Evolutionary conservation across 495 filamentous ascomycete species (phyloP).

Genomic region (Saxophila tyrrhenica): DNA sequence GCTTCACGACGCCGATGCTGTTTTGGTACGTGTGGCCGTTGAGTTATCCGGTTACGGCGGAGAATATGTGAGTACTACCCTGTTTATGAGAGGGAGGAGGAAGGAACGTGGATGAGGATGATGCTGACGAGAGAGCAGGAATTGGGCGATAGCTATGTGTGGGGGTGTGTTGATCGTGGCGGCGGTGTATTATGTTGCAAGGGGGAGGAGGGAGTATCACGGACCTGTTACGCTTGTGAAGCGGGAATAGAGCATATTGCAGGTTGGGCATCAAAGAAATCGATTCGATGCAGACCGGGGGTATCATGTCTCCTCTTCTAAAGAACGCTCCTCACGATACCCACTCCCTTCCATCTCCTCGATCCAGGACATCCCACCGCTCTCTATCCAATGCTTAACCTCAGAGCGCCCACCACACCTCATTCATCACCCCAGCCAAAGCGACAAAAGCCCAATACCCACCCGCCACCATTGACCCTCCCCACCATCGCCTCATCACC

Average conservation of each 20-base stretch:
- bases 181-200: slow-evolving; percentile 19
- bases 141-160: slow-evolving; percentile 6
- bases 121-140: too few relatives aligned
- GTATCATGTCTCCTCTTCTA: too few relatives aligned
- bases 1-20: slow-evolving; percentile 18
- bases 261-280: too few relatives aligned
- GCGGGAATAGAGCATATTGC: slow-evolving; percentile 14
- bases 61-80: slow-evolving; percentile 7
- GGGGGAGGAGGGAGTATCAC: slow-evolving; percentile 20
- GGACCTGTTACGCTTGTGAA: slow-evolving; percentile 24
- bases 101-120: too few relatives aligned
- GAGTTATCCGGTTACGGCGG: not conserved
- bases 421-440: not conserved
- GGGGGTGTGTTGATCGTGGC: slow-evolving; percentile 21
- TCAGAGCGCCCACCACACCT: not conserved
- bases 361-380: too few relatives aligned
- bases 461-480: not conserved
- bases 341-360: too few relatives aligned
- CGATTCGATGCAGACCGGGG: too few relatives aligned
- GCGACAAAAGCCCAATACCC: not conserved
- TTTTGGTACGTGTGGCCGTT: slow-evolving; percentile 23
- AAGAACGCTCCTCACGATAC: too few relatives aligned
- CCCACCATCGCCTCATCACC: not conserved
- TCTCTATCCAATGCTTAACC: too few relatives aligned
- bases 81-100: too few relatives aligned